phyloP scores from a whole-genome alignment of 2,329 filamentous ascomycete species.

The Drechslera avenae region DNA sequence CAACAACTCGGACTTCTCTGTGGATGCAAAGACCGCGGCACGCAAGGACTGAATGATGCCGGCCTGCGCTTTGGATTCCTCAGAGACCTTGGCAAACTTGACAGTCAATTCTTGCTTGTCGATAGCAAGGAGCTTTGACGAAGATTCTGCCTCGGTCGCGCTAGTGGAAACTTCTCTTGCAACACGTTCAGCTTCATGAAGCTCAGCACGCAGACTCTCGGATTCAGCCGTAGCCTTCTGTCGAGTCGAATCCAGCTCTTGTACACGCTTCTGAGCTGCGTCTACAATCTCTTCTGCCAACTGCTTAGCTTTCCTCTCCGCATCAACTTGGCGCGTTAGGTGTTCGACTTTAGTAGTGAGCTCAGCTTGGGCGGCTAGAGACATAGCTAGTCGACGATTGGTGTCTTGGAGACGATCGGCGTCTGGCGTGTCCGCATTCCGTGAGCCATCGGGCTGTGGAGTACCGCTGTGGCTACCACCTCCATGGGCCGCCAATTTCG shows the following conservation, averaged over 20 bases:
- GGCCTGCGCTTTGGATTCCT: conserved; percentile 71
- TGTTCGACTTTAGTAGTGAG: conserved; percentile 77
- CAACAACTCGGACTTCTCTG: conserved; percentile 74
- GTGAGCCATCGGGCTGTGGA: conserved; percentile 60
- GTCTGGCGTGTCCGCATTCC: conserved; percentile 63
- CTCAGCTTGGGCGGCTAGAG: conserved; percentile 78
- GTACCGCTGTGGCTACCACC: conserved; percentile 67
- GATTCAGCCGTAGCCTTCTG: conserved; percentile 84
- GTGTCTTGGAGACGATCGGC: conserved; percentile 75
- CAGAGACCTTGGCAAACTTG: conserved; percentile 69
- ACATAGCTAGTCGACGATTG: conserved; percentile 79
- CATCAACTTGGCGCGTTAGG: conserved; percentile 71
- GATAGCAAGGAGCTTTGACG: conserved; percentile 76
- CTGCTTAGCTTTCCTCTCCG: conserved; percentile 79
- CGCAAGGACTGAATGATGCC: conserved; percentile 75
- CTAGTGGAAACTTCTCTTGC: conserved; percentile 81
- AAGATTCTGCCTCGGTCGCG: conserved; percentile 75
- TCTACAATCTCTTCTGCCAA: conserved; percentile 87
- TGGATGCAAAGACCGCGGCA: conserved; percentile 77
- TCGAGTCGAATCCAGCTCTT: conserved; percentile 81
- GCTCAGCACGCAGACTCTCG: conserved; percentile 81
- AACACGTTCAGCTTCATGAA: conserved; percentile 78
- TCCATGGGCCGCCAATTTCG: conserved; percentile 82
- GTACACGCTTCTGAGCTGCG: conserved; percentile 80
- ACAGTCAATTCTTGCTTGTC: conserved; percentile 79